Conservation (phyloP, 108 stramenopile genomes). For the Stephanodiscus triporus region DNA sequence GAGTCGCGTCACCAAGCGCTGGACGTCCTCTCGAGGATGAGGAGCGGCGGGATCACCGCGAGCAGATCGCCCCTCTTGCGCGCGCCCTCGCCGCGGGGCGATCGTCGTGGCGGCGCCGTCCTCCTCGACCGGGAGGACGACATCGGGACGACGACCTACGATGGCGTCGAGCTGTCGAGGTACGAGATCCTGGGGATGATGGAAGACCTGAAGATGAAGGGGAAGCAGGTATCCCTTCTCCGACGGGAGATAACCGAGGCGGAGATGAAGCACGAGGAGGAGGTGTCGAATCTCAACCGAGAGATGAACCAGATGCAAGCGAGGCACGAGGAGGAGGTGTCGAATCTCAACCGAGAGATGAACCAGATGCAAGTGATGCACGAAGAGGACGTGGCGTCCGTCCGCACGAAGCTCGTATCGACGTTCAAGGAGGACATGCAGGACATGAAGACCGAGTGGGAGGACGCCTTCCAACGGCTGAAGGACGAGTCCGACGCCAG, state of each 20-base stretch:
- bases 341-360: constrained; percentile 9
- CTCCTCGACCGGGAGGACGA: background rate
- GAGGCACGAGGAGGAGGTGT: constrained; percentile 14
- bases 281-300: background rate
- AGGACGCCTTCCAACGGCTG: constrained; percentile 18
- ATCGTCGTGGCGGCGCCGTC: background rate
- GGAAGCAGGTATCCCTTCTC: background rate
- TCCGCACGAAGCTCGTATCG: constrained; percentile 27
- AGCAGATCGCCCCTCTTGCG: background rate
- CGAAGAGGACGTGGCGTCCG: constrained; percentile 17
- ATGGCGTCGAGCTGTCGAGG: background rate
- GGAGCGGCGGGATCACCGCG: background rate
- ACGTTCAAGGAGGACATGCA: constrained; percentile 46
- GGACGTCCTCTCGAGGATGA: constrained; percentile 21
- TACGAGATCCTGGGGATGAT: constrained; percentile 41
- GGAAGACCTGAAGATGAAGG: constrained; percentile 31
- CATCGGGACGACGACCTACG: background rate
- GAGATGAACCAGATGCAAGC: constrained; percentile 13
- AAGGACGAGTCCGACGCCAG: constrained; percentile 36
- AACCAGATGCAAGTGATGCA: constrained; percentile 9
- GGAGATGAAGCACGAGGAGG: constrained; percentile 20
- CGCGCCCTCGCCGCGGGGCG: background rate
- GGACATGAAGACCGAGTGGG: constrained; percentile 48
- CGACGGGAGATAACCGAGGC: constrained; percentile 16
- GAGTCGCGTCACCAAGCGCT: too few relatives aligned